Base-by-base conservation (phyloP, 257 asterid genomes). In the Cruciata laevipes region DNA sequence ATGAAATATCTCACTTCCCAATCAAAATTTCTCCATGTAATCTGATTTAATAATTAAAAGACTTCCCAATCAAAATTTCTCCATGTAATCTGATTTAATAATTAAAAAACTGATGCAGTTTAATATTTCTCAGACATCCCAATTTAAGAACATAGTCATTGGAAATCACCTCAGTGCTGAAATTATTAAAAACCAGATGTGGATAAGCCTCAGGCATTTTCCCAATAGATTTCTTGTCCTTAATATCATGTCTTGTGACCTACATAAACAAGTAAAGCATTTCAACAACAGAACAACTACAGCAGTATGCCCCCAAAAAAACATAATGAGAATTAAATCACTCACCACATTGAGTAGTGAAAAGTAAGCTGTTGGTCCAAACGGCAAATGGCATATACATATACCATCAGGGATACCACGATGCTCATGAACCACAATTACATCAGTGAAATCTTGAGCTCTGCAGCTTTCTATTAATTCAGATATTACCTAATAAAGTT, bases 381-480 rank as follows among this genome's bases (percentile, higher is more conserved):
- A 88, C 72, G 99, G 99, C 63, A 93, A 80, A 86, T 93, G 99
- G 80, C 92, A 86, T 80, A 93, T 84, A 71, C 84, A 82, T 69
- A 93, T 63, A 57, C 95, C 94, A 81, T 88, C 96, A 25, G 99
- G 99, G 63, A 90, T 91, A 40, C 99, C 99, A 57, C 97, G 99
- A 75, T 86, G 91, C 77, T 93, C 97, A 68, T 88, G 97, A 72
- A 90, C 95, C 74, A 90, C 79, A 70, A 93, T 83, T 58, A 90
- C 97, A 80, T 93, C 99, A 0, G 95, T 85, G 70, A 86, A 93
- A 71, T 90, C 99, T 83, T 93, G 97, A 53, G 95, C 75, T 66
- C 91, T 75, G 77, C 95, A 85, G 42, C 95, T 90, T 77, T 93
- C 97, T 69, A 93, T 84, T 66, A 93, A 90, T 82, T 93, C 99